Percentiles rank a stretch among this genome's conserved stretches.
Conservation (phyloP, 768 basidiomycete species). For the Tulasnella calospora region DNA sequence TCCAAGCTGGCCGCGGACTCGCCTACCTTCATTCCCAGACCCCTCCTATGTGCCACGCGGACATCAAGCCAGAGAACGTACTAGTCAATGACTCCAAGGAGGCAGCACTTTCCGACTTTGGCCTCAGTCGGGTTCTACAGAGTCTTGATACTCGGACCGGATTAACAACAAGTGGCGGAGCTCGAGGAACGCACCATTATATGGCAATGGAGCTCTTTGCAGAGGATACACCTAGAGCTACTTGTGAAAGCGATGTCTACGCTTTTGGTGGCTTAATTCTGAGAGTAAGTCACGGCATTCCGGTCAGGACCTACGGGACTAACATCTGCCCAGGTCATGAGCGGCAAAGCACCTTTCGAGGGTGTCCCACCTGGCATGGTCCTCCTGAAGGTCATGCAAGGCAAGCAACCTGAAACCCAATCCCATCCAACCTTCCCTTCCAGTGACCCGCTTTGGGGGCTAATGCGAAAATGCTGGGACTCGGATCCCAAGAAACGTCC, state of each 20-base stretch:
- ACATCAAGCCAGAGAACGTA: conserved; percentile 2
- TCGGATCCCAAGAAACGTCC: conserved; percentile 8
- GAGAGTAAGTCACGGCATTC: not conserved
- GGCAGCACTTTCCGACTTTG: not conserved
- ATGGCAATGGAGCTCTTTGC: not conserved
- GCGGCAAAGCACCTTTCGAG: conserved; percentile 4
- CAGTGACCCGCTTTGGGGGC: not conserved
- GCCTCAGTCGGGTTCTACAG: not conserved
- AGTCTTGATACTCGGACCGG: no score
- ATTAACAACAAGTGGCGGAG: no score
- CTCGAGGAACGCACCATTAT: no score
- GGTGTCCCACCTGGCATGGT: not conserved
- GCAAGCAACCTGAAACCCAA: not conserved
- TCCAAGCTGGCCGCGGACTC: not conserved
- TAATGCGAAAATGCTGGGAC: conserved; percentile 17
- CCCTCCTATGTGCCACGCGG: not conserved
- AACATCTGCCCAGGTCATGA: not conserved
- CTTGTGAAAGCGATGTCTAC: not conserved
- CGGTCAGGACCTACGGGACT: not conserved
- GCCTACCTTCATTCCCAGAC: not conserved
- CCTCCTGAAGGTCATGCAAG: not conserved
- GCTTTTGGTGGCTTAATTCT: not conserved
- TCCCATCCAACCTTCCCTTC: not conserved
- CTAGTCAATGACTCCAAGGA: not conserved
- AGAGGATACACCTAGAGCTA: not conserved